Percentiles rank a stretch among this genome's conserved stretches.
Conservation (phyloP, 2,329 filamentous ascomycete species). For the Ceratocystis lukuohia region DNA sequence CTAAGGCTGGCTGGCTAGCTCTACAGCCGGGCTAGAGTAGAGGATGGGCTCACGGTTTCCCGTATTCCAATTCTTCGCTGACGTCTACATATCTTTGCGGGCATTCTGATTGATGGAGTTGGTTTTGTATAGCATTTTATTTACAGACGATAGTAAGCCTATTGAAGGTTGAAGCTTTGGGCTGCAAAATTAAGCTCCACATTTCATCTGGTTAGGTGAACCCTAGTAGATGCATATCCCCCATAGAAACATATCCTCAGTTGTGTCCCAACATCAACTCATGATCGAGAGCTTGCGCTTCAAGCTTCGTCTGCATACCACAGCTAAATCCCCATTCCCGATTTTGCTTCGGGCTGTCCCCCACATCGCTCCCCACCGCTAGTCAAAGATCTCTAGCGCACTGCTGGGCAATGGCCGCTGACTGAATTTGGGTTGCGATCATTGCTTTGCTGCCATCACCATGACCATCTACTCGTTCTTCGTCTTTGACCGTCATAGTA, state of each 20-base stretch:
- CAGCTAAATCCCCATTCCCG: not conserved
- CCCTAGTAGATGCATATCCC: constrained; percentile 1
- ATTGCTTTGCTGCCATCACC: constrained; percentile 19
- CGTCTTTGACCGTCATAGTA: constrained; percentile 98
- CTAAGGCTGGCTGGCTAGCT: not conserved
- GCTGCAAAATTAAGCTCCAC: not conserved
- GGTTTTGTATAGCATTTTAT: not conserved
- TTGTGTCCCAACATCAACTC: constrained; percentile 1
- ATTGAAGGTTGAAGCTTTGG: not conserved
- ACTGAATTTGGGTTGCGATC: constrained; percentile 7
- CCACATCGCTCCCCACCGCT: not conserved
- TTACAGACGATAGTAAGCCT: not conserved
- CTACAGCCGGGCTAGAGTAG: not conserved
- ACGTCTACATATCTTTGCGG: no score
- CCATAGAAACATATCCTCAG: not conserved
- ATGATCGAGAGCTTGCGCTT: not conserved
- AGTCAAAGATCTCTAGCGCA: not conserved
- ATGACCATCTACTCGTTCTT: constrained; percentile 98
- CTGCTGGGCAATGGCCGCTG: constrained; percentile 10
- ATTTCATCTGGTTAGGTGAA: not conserved
- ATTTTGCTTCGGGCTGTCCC: not conserved
- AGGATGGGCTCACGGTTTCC: no score
- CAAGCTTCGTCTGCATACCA: not conserved
- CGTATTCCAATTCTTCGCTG: no score
- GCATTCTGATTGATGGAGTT: not conserved